Conservation (phyloP, 2,329 filamentous ascomycete genomes). For the Colletotrichum kahawae region DNA sequence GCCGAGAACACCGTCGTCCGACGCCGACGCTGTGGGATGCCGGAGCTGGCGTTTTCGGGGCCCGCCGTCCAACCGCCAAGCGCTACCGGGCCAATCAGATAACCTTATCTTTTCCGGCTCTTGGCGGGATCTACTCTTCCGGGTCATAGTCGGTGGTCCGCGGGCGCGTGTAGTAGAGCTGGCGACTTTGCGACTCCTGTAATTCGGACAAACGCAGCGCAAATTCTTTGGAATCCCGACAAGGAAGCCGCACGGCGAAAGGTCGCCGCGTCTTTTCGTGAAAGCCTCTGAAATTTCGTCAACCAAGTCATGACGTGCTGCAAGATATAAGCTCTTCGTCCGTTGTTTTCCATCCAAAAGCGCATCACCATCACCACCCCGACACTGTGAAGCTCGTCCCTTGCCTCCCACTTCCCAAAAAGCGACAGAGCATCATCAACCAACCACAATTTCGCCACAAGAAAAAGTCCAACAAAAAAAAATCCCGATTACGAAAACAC, state of each 20-base stretch:
- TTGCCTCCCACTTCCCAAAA: neutral
- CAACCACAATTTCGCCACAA: neutral
- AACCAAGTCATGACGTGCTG: neutral
- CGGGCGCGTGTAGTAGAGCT: neutral
- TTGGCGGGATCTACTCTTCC: neutral
- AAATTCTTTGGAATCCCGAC: neutral
- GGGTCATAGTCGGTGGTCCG: neutral
- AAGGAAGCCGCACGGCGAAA: neutral
- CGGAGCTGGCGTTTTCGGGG: neutral
- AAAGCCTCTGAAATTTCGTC: neutral
- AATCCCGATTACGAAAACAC: neutral
- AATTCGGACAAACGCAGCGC: neutral
- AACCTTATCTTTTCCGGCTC: neutral
- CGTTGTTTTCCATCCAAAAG: neutral
- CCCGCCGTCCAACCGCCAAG: conserved; percentile 2
- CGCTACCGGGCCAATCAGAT: neutral
- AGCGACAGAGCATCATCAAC: neutral
- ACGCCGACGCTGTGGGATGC: neutral
- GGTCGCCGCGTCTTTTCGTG: neutral
- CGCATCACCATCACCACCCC: neutral
- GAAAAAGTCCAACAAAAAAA: neutral
- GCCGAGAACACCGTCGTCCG: conserved; percentile 12
- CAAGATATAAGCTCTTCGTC: conserved; percentile 1
- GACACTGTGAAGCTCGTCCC: neutral
- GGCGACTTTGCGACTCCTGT: neutral